Evolutionary conservation across 2,329 filamentous ascomycete genomes (phyloP).

Genomic region (Colletotrichum sp.): DNA sequence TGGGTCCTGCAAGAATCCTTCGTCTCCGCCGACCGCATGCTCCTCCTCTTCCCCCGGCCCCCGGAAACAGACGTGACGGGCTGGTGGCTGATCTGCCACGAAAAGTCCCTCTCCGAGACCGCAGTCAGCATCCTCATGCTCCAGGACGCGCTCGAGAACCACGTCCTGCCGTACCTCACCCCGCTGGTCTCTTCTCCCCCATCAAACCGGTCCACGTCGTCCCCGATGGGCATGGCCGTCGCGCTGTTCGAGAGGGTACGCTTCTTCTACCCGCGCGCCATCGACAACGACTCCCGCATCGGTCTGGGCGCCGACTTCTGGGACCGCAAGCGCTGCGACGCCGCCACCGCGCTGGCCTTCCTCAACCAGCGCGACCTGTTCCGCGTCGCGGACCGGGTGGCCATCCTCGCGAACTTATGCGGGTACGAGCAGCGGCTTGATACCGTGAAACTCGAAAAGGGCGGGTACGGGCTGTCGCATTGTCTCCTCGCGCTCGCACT

Average conservation of each 20-base stretch:
- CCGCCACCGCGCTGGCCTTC: neutral
- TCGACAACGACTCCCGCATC: neutral
- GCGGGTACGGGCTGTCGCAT: neutral
- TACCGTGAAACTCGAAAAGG: neutral
- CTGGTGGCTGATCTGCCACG: neutral
- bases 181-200: neutral
- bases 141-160: neutral
- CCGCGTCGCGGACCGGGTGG: neutral
- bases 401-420: neutral
- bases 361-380: neutral
- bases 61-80: neutral
- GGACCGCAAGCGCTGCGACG: neutral
- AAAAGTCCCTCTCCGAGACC: neutral
- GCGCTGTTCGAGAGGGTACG: neutral
- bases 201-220: neutral
- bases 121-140: neutral
- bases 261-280: neutral
- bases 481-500: neutral
- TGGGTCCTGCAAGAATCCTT: neutral
- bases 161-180: neutral
- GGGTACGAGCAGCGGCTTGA: neutral
- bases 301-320: neutral
- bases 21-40: neutral
- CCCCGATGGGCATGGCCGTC: neutral
- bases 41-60: neutral